Base-by-base conservation (phyloP, 1,284 basidiomycete genomes). In the Ceratobasidium sp. region DNA sequence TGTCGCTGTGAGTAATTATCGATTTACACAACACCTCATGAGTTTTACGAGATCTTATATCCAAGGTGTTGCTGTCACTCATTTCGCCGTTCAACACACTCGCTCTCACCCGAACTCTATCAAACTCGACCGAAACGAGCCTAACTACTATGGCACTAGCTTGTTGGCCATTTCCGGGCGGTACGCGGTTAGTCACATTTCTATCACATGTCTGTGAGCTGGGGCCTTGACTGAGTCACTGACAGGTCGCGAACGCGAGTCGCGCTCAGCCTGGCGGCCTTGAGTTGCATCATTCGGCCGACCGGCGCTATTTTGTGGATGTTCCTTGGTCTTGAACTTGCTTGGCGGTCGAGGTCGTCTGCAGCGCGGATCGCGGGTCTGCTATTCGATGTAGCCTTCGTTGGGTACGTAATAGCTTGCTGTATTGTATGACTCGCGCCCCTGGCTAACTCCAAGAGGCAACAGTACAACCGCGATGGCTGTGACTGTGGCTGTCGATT, bases 91-190 rank as follows among this genome's bases (percentile, higher is more conserved):
- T 98, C 82, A 87, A 97, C 78, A 88, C 88, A 0, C 85, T 97
- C 69, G 88, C 94, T 0, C 84, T 97, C 12, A 92, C 94, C 3
- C 87, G 97, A 23, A 94, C 96, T 0, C 84, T 99, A 45, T 97
- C 95, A 16, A 99, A 98, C 79, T 96, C 95, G 4, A 82, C 95
- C 23, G 97, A 99, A 79, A 96, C 95, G 0, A 89, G 93, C 0
- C 80, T 99, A 48, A 93, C 92, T 0, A 89, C 89, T 0, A 81
- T 92, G 43, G 96, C 96, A 0, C 84, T 98, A 61, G 85, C 84
- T 28, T 87, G 87, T 78, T 98, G 93, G 82, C 96, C 85, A 0
- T 80, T 81, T 67, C 23, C 76, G 18, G 32, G 30, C 34, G 43
- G 28, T 26, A 10, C 57, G n/a, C 65, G 55, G 53, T 50, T 9